Evolutionary conservation across 139 green algal genomes (phyloP), one percentile per base, ranked within the genome.

Genomic region (Gonium pectorale): DNA sequence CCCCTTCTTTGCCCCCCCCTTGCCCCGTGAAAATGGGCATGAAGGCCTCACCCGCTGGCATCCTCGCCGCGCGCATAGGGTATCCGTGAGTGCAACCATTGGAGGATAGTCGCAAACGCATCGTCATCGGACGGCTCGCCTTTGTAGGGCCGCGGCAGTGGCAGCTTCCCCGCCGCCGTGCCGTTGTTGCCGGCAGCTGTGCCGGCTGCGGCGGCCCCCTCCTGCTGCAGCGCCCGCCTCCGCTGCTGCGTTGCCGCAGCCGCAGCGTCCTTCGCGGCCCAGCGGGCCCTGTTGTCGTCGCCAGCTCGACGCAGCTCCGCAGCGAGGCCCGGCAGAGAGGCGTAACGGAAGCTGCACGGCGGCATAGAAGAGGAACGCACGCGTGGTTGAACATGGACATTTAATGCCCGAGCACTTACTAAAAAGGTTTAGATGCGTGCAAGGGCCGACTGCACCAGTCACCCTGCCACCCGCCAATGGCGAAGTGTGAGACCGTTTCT

Each of bases 41-140:
- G n/a, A n/a, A n/a, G 46, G 15, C 46, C 46, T 11, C 46, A 24
- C 46, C 46, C 13, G 46, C 22, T 67, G 33, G 44, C n/a, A n/a
- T n/a, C n/a, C n/a, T n/a, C n/a, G n/a, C n/a, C n/a, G 3, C 71
- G 71, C n/a, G 71, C 67, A 37, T 67, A 35, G 8, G 49, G 51
- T 24, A 86, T 86, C 37, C 79, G 67, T 17, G 17, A 38, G 54
- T 79, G 38, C 19, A 86, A 51, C 79, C 79, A 86, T 26, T 69
- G 51, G 44, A 86, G 19, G 37, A 86, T 62, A 33, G 79, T 86
- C 67, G 54, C 64, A 26, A 86, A 77, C 3, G 79, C 79, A 13
- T 86, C 79, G 26, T 80, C 71, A 33, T 67, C n/a, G 3, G 33
- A 19, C 5, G 71, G 71, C 13, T 67, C 31, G 31, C 49, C 71